Percentiles rank a stretch among this genome's conserved stretches.
Evolutionary conservation across 768 basidiomycete genomes (phyloP).

Genomic region (Mycena rosella): DNA sequence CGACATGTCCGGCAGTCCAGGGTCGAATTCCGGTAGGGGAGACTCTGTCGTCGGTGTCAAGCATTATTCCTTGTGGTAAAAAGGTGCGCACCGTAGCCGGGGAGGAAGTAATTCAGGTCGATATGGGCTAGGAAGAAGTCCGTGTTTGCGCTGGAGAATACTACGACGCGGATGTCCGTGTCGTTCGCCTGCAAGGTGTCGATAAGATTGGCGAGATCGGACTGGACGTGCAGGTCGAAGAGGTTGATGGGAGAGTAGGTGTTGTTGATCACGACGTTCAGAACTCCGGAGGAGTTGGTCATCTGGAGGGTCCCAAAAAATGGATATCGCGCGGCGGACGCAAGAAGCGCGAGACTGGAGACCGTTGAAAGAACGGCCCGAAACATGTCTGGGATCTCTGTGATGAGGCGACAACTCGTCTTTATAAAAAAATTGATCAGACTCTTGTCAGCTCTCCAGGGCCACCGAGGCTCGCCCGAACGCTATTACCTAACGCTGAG

Average conservation of each 20-base stretch:
- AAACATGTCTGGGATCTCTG: background rate
- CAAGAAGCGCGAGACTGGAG: no score
- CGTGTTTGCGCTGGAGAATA: no score
- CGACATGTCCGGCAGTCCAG: background rate
- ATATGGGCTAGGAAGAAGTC: conserved; percentile 23
- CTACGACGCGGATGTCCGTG: conserved; percentile 4
- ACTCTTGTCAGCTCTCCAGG: no score
- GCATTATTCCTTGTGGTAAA: no score
- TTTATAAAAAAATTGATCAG: no score
- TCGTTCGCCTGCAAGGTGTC: conserved; percentile 16
- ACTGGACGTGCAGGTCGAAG: conserved; percentile 7
- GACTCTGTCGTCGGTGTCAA: no score
- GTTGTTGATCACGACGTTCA: conserved; percentile 25
- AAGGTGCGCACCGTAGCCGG: background rate
- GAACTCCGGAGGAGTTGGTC: conserved; percentile 1
- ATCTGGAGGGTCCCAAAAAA: conserved; percentile 14
- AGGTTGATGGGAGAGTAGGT: conserved; percentile 14
- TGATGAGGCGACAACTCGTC: no score
- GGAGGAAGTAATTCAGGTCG: background rate
- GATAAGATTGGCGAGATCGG: conserved; percentile 24
- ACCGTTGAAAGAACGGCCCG: no score
- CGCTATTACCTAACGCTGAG: no score
- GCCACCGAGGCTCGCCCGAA: no score
- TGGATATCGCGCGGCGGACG: background rate
- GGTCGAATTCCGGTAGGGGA: conserved; percentile 6